Conservation (phyloP, 768 basidiomycete species). For the Tylopilus balloui region DNA sequence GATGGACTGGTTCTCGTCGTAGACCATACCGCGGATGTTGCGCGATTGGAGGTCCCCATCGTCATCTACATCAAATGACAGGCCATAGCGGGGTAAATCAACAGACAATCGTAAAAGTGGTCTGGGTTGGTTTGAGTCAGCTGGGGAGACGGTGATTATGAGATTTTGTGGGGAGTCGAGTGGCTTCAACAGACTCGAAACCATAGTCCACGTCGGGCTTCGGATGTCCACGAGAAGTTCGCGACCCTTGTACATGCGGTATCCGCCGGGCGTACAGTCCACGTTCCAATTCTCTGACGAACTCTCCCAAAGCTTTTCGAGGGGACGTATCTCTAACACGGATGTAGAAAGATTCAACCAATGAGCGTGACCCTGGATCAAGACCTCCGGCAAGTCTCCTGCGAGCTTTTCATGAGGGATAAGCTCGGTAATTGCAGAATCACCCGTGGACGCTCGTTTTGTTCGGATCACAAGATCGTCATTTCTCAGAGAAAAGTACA, state of each 20-base stretch:
- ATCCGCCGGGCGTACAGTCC: conserved; percentile 5
- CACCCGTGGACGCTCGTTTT: not conserved
- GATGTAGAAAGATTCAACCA: conserved; percentile 29
- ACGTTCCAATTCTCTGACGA: conserved; percentile 29
- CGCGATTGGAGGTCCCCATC: too few relatives aligned
- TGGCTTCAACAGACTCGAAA: conserved; percentile 19
- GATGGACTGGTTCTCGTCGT: conserved; percentile 38
- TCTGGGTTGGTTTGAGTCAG: not conserved
- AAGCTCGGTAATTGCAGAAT: conserved; percentile 11
- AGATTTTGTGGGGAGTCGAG: conserved; percentile 25
- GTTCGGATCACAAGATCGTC: conserved; percentile 22
- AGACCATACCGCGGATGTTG: conserved; percentile 39
- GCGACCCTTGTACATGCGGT: conserved; percentile 6
- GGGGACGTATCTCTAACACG: conserved; percentile 28
- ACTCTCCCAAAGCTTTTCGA: conserved; percentile 21
- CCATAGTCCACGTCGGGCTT: conserved; percentile 27
- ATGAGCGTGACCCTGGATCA: conserved; percentile 25
- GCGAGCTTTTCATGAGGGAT: conserved; percentile 21
- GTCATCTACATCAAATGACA: too few relatives aligned
- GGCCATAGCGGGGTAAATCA: conserved; percentile 37
- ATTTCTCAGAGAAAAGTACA: conserved; percentile 22
- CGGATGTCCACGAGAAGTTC: conserved; percentile 25
- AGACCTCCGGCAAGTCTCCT: conserved; percentile 23
- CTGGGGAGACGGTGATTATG: conserved; percentile 11
- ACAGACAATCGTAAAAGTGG: conserved; percentile 21